Evolutionary conservation across 169 alveolate species (phyloP).

Genomic region (Theileria sp.): DNA sequence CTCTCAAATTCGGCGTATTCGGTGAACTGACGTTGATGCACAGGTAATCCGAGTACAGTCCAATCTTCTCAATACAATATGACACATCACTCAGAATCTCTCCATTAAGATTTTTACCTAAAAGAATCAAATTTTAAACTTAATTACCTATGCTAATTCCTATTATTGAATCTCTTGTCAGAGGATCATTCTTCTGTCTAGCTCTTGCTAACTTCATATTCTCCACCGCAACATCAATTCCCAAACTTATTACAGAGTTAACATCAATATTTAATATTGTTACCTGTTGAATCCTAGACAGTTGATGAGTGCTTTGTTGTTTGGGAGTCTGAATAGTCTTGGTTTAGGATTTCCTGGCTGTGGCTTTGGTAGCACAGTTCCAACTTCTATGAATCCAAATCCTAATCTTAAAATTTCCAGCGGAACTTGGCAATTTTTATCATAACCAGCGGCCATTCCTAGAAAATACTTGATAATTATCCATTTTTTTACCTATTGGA

Average conservation of each 20-base stretch:
- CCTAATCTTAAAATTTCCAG: constrained; percentile 76
- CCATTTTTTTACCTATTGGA: constrained; percentile 43
- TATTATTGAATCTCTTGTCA: constrained; percentile 70
- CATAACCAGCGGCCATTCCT: constrained; percentile 88
- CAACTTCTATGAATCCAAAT: constrained; percentile 84
- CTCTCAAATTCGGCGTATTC: constrained; percentile 83
- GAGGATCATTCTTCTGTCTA: constrained; percentile 70
- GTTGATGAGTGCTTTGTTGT: constrained; percentile 76
- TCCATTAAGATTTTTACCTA: constrained; percentile 72
- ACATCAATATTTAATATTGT: background rate
- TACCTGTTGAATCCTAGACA: constrained; percentile 82
- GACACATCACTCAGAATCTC: constrained; percentile 72
- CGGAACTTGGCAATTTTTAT: constrained; percentile 81
- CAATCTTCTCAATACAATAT: constrained; percentile 67
- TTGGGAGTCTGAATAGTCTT: constrained; percentile 74
- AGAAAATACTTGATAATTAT: constrained; percentile 47
- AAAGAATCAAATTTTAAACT: background rate
- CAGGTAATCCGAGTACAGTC: constrained; percentile 78
- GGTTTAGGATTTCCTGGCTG: constrained; percentile 84
- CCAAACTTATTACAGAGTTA: constrained; percentile 57
- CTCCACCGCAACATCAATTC: constrained; percentile 72
- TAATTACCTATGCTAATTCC: constrained; percentile 80
- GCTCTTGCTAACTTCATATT: constrained; percentile 66
- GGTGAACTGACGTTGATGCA: constrained; percentile 84
- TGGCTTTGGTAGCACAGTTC: constrained; percentile 81